Evolutionary conservation across 192 early-diverging fungal species (phyloP).

Genomic region (Entomortierella parvispora): DNA sequence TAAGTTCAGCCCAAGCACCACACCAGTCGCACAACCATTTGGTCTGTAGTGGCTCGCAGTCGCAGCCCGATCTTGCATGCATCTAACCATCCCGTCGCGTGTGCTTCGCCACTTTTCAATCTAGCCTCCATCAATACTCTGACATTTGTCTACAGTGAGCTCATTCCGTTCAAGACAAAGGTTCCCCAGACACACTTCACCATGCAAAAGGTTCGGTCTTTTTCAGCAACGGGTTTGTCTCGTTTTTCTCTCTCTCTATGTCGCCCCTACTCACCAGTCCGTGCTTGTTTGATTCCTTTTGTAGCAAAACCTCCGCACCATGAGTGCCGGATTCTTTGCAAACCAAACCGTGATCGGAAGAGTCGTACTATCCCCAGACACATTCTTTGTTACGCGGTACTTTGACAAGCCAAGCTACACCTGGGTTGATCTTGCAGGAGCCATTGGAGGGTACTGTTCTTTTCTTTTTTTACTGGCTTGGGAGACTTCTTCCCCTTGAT

Average conservation of each 20-base stretch:
- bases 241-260: not conserved
- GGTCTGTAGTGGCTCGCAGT: too few relatives aligned
- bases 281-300: not conserved
- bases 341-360: conserved; percentile 10
- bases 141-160: conserved; percentile 42
- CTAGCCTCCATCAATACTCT: conserved; percentile 42
- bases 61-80: too few relatives aligned
- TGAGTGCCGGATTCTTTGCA: conserved; percentile 6
- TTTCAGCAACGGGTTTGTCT: not conserved
- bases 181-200: conserved; percentile 23
- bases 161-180: not conserved
- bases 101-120: not conserved
- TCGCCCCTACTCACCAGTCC: not conserved
- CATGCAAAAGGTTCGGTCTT: conserved; percentile 27
- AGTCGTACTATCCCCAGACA: conserved; percentile 32
- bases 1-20: too few relatives aligned
- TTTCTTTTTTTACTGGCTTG: not conserved
- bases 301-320: conserved; percentile 36
- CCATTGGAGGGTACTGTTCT: conserved; percentile 37
- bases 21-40: too few relatives aligned
- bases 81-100: too few relatives aligned
- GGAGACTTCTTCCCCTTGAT: not conserved
- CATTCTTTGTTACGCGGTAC: conserved; percentile 30
- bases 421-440: conserved; percentile 45
- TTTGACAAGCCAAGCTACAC: conserved; percentile 42